Conservation (phyloP, 345 rosid genomes). For the Populus davidiana region DNA sequence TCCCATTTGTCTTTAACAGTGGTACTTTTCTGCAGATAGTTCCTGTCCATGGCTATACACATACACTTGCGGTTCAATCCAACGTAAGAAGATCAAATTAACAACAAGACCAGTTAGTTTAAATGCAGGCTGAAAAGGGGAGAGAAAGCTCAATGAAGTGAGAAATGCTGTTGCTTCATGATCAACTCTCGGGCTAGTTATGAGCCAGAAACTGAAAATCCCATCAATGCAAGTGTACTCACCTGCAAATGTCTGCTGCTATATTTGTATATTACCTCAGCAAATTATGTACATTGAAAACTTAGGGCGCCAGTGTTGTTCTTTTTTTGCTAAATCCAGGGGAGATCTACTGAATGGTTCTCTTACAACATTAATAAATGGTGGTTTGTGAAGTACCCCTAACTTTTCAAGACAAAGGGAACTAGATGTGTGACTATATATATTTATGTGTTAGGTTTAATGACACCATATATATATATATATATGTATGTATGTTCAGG, state of each 20-base stretch:
- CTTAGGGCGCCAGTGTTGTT: constrained; percentile 5
- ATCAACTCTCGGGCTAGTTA: not conserved
- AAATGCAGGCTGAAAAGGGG: no score
- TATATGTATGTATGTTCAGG: no score
- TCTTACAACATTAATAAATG: constrained; percentile 1
- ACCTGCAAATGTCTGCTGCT: constrained; percentile 24
- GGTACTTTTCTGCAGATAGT: no score
- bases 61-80: no score
- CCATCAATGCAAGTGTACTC: constrained; percentile 3
- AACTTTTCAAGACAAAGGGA: constrained; percentile 20
- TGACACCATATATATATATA: no score
- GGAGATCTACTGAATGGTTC: constrained; percentile 14
- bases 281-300: constrained; percentile 14
- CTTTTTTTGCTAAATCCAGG: not conserved
- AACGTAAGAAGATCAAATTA: no score
- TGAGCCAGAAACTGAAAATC: constrained; percentile 15
- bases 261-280: constrained; percentile 26
- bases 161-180: not conserved
- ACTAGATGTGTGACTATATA: constrained; percentile 1
- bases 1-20: not conserved
- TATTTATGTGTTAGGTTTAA: no score
- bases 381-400: constrained; percentile 3
- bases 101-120: not conserved
- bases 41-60: no score
- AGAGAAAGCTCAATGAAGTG: no score